Evolutionary conservation across 2,329 filamentous ascomycete genomes (phyloP).

Genomic region (Fusarium sulawesiense): DNA sequence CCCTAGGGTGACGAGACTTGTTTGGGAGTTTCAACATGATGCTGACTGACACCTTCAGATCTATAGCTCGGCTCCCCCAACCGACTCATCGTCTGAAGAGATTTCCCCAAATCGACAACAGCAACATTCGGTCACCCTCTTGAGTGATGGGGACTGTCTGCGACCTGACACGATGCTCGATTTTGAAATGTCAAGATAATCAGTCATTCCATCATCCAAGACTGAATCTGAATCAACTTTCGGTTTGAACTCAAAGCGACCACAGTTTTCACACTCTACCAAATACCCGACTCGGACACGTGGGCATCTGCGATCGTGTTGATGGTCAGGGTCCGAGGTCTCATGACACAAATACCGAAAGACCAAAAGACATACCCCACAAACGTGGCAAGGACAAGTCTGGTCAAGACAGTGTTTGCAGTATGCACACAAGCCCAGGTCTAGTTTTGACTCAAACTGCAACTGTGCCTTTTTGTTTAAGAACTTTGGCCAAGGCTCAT

Average conservation of each 20-base stretch:
- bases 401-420: fast-evolving
- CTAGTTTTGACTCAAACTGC: not conserved
- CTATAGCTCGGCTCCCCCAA: fast-evolving
- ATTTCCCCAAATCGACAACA: not conserved
- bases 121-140: fast-evolving
- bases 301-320: fast-evolving
- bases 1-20: too few relatives aligned
- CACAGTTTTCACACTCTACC: not conserved
- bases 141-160: not conserved
- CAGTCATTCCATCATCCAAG: fast-evolving
- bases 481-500: not conserved
- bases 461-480: fast-evolving
- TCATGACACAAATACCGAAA: not conserved
- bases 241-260: not conserved
- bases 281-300: not conserved
- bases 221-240: fast-evolving
- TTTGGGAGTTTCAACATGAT: too few relatives aligned
- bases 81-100: not conserved
- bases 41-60: not conserved
- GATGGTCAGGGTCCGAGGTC: not conserved
- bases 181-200: fast-evolving
- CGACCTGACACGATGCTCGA: fast-evolving
- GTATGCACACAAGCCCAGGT: fast-evolving
- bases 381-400: fast-evolving
- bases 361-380: not conserved